A percentile compares a stretch with the other conserved stretches of the same genome.
Conservation (phyloP, 2,329 filamentous ascomycete genomes). For the Coniochaeta sp. region DNA sequence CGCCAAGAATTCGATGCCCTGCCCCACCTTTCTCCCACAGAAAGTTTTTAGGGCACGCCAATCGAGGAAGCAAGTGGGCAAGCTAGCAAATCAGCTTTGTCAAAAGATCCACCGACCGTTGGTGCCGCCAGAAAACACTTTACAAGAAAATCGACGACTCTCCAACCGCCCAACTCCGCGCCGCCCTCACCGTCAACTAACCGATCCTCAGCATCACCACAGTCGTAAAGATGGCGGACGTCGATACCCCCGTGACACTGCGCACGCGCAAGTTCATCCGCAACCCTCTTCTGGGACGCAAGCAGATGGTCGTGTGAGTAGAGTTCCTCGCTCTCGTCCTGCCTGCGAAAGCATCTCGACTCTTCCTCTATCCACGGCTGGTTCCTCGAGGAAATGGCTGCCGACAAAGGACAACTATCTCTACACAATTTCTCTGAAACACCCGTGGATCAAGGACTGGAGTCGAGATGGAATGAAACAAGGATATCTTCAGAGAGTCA, state of each 20-base stretch:
- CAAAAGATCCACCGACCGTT: constrained; percentile 13
- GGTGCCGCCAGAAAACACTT: constrained; percentile 7
- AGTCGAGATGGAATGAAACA: background rate
- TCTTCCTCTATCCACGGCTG: background rate
- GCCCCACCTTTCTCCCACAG: background rate
- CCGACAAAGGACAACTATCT: background rate
- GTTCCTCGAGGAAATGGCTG: background rate
- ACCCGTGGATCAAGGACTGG: background rate
- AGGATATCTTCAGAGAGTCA: background rate
- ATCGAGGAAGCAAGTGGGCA: constrained; percentile 24
- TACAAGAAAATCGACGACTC: constrained; percentile 9
- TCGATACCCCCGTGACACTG: constrained; percentile 70
- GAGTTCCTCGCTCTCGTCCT: background rate
- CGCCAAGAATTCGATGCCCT: background rate
- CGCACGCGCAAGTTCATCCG: constrained; percentile 99
- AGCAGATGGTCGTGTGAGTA: constrained; percentile 99
- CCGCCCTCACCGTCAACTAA: constrained; percentile 3
- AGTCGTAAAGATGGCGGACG: constrained; percentile 72
- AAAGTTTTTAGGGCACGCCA: constrained; percentile 36
- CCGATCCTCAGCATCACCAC: constrained; percentile 10
- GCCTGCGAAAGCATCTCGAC: constrained; percentile 9
- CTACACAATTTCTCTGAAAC: background rate
- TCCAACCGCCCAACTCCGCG: background rate
- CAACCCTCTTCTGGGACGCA: constrained; percentile 97
- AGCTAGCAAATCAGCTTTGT: constrained; percentile 9